Evolutionary conservation across 371 early-diverging fungal species (phyloP).

Genomic region (Rhizopus stolonifer): DNA sequence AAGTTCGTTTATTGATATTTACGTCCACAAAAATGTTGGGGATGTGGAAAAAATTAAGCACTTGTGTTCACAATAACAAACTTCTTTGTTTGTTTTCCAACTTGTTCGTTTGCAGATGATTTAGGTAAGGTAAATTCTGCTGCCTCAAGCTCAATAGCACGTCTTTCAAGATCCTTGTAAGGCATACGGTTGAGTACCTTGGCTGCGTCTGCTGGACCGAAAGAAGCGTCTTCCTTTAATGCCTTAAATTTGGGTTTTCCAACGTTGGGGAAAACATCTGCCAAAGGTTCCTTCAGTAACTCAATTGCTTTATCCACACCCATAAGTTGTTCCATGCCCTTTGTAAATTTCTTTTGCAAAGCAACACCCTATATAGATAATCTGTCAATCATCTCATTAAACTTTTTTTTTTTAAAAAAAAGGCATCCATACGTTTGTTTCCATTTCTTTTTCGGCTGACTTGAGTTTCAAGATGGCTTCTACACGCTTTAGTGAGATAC

Average conservation of each 20-base stretch:
- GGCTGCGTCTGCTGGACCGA: conserved; percentile 81
- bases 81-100: conserved; percentile 17
- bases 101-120: conserved; percentile 6
- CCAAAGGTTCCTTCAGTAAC: conserved; percentile 58
- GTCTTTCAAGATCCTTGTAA: conserved; percentile 63
- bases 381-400: too few relatives aligned
- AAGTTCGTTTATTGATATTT: too few relatives aligned
- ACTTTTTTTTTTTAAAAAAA: too few relatives aligned
- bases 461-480: conserved; percentile 91
- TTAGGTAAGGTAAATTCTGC: conserved; percentile 35
- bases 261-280: conserved; percentile 62
- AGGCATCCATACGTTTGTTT: conserved; percentile 43
- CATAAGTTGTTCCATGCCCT: conserved; percentile 86
- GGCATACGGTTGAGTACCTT: conserved; percentile 72
- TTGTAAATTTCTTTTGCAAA: conserved; percentile 62
- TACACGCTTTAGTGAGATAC: conserved; percentile 82
- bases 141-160: conserved; percentile 40
- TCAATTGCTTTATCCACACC: conserved; percentile 49
- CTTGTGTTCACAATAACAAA: conserved; percentile 49
- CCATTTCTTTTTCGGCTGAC: conserved; percentile 71
- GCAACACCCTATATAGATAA: conserved; percentile 40
- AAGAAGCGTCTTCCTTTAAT: conserved; percentile 73
- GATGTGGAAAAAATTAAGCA: too few relatives aligned
- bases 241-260: conserved; percentile 78
- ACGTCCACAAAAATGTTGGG: too few relatives aligned